These are phyloP conservation scores for Podaxis pistillaris DNA, from an alignment of 768 basidiomycete species.

Conservation along the genomic window DNA sequence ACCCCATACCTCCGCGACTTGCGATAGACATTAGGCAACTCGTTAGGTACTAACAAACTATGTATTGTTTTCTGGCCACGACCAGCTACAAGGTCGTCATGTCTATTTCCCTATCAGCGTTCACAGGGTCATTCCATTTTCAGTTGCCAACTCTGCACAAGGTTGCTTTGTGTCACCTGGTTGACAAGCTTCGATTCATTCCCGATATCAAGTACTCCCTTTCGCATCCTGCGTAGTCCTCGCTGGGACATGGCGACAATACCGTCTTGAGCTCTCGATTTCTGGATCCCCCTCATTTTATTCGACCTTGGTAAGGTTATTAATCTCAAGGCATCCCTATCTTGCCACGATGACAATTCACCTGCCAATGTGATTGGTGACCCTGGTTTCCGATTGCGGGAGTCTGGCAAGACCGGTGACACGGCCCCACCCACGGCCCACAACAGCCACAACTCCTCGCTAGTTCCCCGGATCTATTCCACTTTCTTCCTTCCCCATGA, in stretches of 20 bases:
- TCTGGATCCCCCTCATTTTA: background rate
- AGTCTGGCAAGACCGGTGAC: background rate
- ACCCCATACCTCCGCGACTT: background rate
- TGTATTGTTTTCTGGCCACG: background rate
- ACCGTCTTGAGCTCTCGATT: background rate
- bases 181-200: slow-evolving; percentile 8
- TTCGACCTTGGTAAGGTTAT: background rate
- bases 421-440: slow-evolving; percentile 1
- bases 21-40: background rate
- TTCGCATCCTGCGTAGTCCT: background rate
- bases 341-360: background rate
- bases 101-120: slow-evolving; percentile 3
- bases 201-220: background rate
- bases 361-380: background rate
- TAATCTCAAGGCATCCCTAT: background rate
- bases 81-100: slow-evolving; percentile 12
- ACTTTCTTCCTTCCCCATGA: background rate
- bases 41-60: background rate
- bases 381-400: slow-evolving; percentile 15
- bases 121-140: slow-evolving; percentile 25
- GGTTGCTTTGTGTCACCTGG: slow-evolving; percentile 2
- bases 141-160: slow-evolving; percentile 8
- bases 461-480: slow-evolving; percentile 6
- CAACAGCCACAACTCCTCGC: background rate
- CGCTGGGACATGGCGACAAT: background rate